Evolutionary conservation across 768 basidiomycete species (phyloP).

Genomic region (Rubroboletus satanas): DNA sequence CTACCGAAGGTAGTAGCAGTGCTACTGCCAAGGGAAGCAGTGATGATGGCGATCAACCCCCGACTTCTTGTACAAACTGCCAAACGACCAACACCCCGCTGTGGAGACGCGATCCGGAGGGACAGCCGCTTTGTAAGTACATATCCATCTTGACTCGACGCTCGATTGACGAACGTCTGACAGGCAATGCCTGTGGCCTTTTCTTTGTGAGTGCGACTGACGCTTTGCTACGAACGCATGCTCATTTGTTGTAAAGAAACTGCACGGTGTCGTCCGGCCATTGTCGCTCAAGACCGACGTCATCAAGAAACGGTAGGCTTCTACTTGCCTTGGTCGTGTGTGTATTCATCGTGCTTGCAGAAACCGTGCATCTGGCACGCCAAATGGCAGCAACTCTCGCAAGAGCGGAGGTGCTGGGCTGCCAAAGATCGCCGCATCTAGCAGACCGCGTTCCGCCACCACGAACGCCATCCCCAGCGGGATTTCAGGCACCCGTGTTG

Average conservation of each 20-base stretch:
- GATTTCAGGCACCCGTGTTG: constrained; percentile 38
- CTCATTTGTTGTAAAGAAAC: constrained; percentile 57
- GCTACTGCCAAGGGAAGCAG: constrained; percentile 38
- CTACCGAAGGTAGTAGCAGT: constrained; percentile 29
- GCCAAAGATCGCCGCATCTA: constrained; percentile 73
- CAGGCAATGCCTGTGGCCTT: constrained; percentile 88
- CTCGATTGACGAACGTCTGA: constrained; percentile 13
- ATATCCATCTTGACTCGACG: constrained; percentile 5
- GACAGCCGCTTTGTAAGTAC: constrained; percentile 81
- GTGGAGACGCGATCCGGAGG: constrained; percentile 90
- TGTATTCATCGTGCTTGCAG: constrained; percentile 35
- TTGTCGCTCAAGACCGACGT: constrained; percentile 95
- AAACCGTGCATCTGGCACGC: constrained; percentile 77
- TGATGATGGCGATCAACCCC: constrained; percentile 67
- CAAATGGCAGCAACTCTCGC: constrained; percentile 55
- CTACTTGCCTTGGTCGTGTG: neutral
- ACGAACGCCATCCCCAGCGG: constrained; percentile 55
- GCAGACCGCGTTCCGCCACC: constrained; percentile 67
- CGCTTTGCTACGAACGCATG: neutral
- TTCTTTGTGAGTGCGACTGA: constrained; percentile 70
- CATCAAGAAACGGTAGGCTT: constrained; percentile 85
- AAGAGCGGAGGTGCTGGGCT: constrained; percentile 52
- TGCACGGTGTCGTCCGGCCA: constrained; percentile 93
- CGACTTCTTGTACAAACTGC: constrained; percentile 91
- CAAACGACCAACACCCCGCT: constrained; percentile 93